These are phyloP conservation scores for Thielaviopsis musarum DNA, from an alignment of 2,329 filamentous ascomycete species.

Conservation along the genomic window DNA sequence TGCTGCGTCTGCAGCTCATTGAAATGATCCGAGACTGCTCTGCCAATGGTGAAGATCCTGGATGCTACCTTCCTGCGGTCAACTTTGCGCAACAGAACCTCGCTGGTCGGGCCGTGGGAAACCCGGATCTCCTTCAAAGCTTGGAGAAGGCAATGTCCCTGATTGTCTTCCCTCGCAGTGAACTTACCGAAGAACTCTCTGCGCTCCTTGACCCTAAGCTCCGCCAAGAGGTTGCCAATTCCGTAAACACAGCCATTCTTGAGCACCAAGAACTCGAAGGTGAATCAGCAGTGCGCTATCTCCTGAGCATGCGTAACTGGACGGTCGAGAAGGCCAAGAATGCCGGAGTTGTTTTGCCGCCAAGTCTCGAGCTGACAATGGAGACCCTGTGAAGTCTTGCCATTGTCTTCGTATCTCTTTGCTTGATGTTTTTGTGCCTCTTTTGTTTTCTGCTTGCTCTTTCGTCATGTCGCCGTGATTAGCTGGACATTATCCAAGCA, in stretches of 20 bases:
- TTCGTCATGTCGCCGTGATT: too few species aligned
- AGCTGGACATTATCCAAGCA: too few species aligned
- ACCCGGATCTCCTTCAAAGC: slow-evolving; percentile 65
- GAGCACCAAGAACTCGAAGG: slow-evolving; percentile 52
- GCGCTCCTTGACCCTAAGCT: slow-evolving; percentile 64
- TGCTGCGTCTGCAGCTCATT: slow-evolving; percentile 80
- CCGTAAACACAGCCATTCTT: slow-evolving; percentile 80
- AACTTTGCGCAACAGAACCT: slow-evolving; percentile 79
- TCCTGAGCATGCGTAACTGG: slow-evolving; percentile 75
- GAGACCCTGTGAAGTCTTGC: neutral
- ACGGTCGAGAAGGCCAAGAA: slow-evolving; percentile 46
- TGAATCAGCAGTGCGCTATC: slow-evolving; percentile 65
- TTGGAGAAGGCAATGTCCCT: slow-evolving; percentile 88
- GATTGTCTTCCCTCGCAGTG: slow-evolving; percentile 72
- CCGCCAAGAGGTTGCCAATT: slow-evolving; percentile 65
- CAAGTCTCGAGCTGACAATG: neutral
- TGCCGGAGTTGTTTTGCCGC: neutral
- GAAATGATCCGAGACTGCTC: slow-evolving; percentile 76
- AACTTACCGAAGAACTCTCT: slow-evolving; percentile 57
- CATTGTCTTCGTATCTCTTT: neutral
- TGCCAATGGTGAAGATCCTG: slow-evolving; percentile 52
- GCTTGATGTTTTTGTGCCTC: neutral
- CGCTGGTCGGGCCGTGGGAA: slow-evolving; percentile 69
- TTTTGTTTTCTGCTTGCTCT: neutral
- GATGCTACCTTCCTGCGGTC: slow-evolving; percentile 41